Base-by-base conservation (phyloP, 441 rosid species). In the Breynia disticha region DNA sequence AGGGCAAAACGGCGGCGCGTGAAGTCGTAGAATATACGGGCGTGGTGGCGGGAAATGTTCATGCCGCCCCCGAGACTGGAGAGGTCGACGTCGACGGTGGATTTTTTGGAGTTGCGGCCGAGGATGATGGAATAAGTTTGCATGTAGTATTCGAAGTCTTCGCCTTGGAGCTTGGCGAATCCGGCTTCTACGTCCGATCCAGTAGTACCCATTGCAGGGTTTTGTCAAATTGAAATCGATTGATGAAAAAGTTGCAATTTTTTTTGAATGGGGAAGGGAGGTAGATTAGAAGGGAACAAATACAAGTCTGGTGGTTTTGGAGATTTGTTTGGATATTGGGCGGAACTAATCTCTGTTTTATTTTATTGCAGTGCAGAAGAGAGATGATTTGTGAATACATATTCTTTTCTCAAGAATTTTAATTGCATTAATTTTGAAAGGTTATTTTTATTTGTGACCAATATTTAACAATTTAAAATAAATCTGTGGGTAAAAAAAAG, bases 131-230 rank as follows among this genome's bases (percentile, higher is more conserved):
- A 90, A 74, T 90, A 90, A 7, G 98, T 87, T 62, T 90, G 98
- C 98, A 90, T 90, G 54, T 85, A 90, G 64, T 90, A 90, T 70
- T 90, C 98, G 74, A 87, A 90, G 70, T 90, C 98, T 67, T 90
- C 98, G 1, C 96, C 98, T 61, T 90, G 98, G 0, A 90, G 81
- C 83, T 90, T 90, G 17, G 98, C 96, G 56, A 90, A 90, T 7
- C 96, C 98, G 0, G 95, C 96, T 67, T 90, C 98, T 8, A 87
- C 90, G 59, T 87, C 98, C 59, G 82, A 76, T 18, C 79, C 71
- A 14, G 78, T 48, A 7, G 82, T 70, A 16, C 80, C 84, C 95
- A 87, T 86, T 10, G 4, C 14, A 28, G 32, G 37, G 1, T 20
- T 50, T 22, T 50, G 21, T 16, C 2, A 24, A 12, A 12, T 19